These are phyloP conservation scores for Apophysomyces sp. DNA, from an alignment of 371 early-diverging fungal genomes.

Conservation along the genomic window DNA sequence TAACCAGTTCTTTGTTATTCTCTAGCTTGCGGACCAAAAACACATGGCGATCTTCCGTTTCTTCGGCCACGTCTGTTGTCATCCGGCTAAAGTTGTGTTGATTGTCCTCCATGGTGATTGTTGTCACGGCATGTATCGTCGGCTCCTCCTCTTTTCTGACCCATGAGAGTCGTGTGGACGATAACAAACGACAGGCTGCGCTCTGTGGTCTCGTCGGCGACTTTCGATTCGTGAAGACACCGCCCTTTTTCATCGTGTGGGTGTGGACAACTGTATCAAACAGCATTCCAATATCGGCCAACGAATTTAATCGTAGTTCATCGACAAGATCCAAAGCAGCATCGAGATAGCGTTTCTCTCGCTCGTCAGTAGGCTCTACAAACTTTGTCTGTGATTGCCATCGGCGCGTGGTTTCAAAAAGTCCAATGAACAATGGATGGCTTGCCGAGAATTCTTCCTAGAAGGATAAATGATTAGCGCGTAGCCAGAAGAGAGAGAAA, in stretches of 20 bases:
- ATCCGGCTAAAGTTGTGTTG: not conserved
- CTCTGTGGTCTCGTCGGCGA: not conserved
- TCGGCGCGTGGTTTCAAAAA: slow-evolving; percentile 21
- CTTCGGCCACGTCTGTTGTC: not conserved
- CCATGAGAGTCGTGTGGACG: not conserved
- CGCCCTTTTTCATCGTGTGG: slow-evolving; percentile 12
- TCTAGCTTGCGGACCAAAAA: slow-evolving; percentile 30
- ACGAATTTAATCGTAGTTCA: slow-evolving; percentile 16
- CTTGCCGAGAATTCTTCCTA: slow-evolving; percentile 10
- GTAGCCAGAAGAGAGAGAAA: not conserved
- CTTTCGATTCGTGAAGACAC: not conserved
- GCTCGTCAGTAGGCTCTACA: not conserved
- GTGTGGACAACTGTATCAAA: slow-evolving; percentile 32
- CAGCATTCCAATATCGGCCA: slow-evolving; percentile 32
- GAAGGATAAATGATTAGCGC: not conserved
- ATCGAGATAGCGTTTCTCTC: not conserved
- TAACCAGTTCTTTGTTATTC: slow-evolving; percentile 17
- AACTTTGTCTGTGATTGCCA: slow-evolving; percentile 7
- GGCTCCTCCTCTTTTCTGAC: not conserved
- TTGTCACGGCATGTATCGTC: not conserved
- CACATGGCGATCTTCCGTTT: slow-evolving; percentile 31
- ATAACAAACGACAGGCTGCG: not conserved
- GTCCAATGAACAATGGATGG: slow-evolving; percentile 27
- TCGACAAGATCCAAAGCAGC: slow-evolving; percentile 22
- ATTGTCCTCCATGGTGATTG: not conserved